These are phyloP conservation scores for Talaromyces rugulosus DNA, from an alignment of 2,329 filamentous ascomycete genomes.

Conservation along the genomic window DNA sequence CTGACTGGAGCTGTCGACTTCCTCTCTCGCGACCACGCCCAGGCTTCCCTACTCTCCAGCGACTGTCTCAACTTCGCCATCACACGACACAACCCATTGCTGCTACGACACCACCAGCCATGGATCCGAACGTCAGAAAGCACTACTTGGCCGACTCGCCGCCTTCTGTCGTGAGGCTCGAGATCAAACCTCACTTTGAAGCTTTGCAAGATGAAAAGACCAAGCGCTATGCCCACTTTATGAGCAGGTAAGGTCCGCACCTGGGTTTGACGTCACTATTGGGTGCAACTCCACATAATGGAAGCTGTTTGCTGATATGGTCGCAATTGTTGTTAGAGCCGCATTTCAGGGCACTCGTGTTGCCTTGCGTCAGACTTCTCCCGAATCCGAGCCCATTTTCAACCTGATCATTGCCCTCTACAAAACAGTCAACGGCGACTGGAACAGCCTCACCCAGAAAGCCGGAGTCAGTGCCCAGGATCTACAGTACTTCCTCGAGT, in stretches of 20 bases:
- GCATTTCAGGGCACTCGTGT: conserved; percentile 73
- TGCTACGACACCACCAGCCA: conserved; percentile 17
- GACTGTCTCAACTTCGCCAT: conserved; percentile 12
- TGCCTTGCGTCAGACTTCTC: conserved; percentile 74
- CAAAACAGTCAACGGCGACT: conserved; percentile 63
- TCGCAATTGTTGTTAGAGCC: conserved; percentile 50
- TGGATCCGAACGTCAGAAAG: conserved; percentile 40
- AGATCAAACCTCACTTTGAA: conserved; percentile 91
- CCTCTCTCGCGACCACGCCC: conserved; percentile 11
- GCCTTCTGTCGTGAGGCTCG: conserved; percentile 78
- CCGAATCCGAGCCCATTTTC: conserved; percentile 75
- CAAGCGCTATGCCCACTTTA: conserved; percentile 87
- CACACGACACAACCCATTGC: conserved; percentile 7
- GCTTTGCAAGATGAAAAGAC: conserved; percentile 54
- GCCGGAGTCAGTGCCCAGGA: conserved; percentile 62
- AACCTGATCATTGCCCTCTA: conserved; percentile 74
- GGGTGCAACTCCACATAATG: background rate
- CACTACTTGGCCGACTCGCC: conserved; percentile 91
- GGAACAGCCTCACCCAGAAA: conserved; percentile 62
- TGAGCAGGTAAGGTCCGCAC: conserved; percentile 60
- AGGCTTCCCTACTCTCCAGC: conserved; percentile 5
- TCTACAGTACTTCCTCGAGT: conserved; percentile 67
- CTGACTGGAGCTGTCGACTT: conserved; percentile 17
- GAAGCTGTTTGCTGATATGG: conserved; percentile 9
- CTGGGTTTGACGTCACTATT: background rate